Evolutionary conservation across 768 basidiomycete genomes (phyloP), one percentile per base, ranked within the genome.

Genomic region (Mycena belliarum): DNA sequence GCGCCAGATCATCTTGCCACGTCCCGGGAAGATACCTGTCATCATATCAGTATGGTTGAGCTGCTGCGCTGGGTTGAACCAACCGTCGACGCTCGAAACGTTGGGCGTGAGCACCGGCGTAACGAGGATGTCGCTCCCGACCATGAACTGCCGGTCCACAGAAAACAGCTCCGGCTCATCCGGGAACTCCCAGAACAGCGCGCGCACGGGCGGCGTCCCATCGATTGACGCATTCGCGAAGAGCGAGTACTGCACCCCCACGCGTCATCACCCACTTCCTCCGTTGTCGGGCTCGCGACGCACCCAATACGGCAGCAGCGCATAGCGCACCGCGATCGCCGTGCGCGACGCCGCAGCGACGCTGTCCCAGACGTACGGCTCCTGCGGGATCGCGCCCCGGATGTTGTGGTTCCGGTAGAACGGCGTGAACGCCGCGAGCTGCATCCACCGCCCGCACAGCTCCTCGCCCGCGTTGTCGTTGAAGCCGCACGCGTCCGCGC

Each of bases 381-480:
- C 90, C 68, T 92, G 91, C n/a, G 84, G 72, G 26, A 90, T 75
- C 6, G 88, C 86, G 23, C 82, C 83, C 51, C 74, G 75, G 29
- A 77, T 70, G 60, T 89, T 89, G 69, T 93, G 91, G 69, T 93
- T 93, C 49, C 91, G 77, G 70, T 84, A 91, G 77, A 93, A 93
- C 6, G 91, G 91, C 25, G 81, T 80, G 69, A 93, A 93, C 1
- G 90, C 91, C 4, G 87, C 79, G n/a, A 92, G 79, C 68, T 88
- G 85, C 89, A 90, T 91, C 91, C 91, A 93, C 18, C 91, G 81
- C 60, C 85, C 86, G 71, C 89, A 89, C 11, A 93, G 78, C 68
- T 92, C 89, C 69, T 93, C 91, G 63, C 89, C 82, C 9, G 86
- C 85, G 68, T 92, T 91, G 3, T 75, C 82, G 59, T 76, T 76